Base-by-base conservation (phyloP, 2,329 filamentous ascomycete genomes). In the Beauveria scarabaeidicola region DNA sequence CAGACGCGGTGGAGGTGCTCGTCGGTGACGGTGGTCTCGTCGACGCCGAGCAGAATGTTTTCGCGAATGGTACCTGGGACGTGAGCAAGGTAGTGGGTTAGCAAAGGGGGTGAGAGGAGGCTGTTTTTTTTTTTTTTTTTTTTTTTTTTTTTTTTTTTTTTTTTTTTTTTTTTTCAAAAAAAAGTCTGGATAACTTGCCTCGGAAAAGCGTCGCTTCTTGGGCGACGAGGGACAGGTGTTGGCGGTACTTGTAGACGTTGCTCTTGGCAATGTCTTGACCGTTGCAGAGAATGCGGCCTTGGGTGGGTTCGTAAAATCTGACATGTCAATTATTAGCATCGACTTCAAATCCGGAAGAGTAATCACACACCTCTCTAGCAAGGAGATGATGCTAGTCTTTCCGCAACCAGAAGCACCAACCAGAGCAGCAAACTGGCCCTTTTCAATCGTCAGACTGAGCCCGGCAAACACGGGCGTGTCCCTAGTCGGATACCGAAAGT, bases 131-230 rank as follows among this genome's bases (percentile, higher is more conserved):
- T 36, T 5, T 5, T 5, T 36, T 10, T 6, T 36, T 10, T 36
- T 36, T 10, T 36, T 5, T 36, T 36, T 36, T 36, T 10, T 36
- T n/a, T 6, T 17, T 15, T 11, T 25, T 9, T 17, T 40, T 4
- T 11, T 11, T 17, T 17, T 5, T 40, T 3, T 3, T 36, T 10
- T 36, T 5, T 19, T n/a, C 11, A 36, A 36, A 13, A 1, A 36
- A 36, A 13, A 1, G 7, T 32, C 32, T 25, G 9, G 15, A 3
- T 19, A 2, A 19, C 58, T 69, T 73, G 63, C 84, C 85, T 69
- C 86, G 84, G 67, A 89, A 91, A 0, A 92, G 77, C 0, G 85
- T 86, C 9, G 89, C 81, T 68, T 92, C 88, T 70, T 92, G 89
- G 3, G 87, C 84, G 0, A 92, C 89, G 0, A 92, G 79, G 1